Evolutionary conservation across 2,329 filamentous ascomycete species (phyloP).

Genomic region (Plectosphaerella plurivora): DNA sequence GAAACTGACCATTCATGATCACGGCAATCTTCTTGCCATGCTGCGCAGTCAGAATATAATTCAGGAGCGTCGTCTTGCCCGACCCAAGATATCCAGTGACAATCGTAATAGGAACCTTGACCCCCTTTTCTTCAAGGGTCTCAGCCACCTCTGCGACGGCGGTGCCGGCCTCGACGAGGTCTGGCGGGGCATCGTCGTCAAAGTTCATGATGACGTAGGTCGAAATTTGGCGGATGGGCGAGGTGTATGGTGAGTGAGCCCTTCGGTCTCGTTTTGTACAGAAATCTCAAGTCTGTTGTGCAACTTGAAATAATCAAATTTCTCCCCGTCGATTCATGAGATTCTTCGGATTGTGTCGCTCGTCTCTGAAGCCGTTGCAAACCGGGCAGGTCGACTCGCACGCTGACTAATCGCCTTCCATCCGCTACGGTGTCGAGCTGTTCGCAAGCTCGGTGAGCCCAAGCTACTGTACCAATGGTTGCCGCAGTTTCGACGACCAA

Average conservation of each 20-base stretch:
- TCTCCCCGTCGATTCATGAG: no score
- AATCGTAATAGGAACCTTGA: slow-evolving; percentile 80
- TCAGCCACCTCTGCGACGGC: slow-evolving; percentile 26
- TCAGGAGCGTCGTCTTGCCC: slow-evolving; percentile 91
- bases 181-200: slow-evolving; percentile 64
- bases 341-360: no score
- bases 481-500: no score
- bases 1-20: slow-evolving; percentile 74
- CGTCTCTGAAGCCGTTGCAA: no score
- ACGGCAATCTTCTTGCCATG: slow-evolving; percentile 98
- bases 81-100: slow-evolving; percentile 91
- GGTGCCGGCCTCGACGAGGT: slow-evolving; percentile 48
- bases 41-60: slow-evolving; percentile 90
- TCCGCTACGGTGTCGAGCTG: no score
- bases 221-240: no score
- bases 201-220: slow-evolving; percentile 45
- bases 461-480: no score
- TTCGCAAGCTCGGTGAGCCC: no score
- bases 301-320: neutral
- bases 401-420: no score
- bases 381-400: no score
- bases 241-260: no score
- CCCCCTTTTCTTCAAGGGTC: slow-evolving; percentile 43
- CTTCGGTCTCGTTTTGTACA: no score
- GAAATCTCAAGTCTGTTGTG: neutral